phyloP scores from a whole-genome alignment of 495 filamentous ascomycete genomes.

The Tuber umbilicatum region DNA sequence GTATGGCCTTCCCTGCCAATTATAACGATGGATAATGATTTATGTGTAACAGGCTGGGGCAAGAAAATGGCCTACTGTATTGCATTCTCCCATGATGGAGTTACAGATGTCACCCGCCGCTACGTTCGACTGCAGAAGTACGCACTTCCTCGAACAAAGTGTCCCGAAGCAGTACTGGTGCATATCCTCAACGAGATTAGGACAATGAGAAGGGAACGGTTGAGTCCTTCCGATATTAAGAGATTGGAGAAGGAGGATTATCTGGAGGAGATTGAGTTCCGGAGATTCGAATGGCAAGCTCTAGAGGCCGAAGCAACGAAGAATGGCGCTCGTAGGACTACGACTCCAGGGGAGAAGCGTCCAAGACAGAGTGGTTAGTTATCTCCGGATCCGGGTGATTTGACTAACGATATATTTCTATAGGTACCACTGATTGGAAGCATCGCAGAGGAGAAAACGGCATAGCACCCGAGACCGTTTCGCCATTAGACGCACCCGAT shows the following conservation, averaged over 20 bases:
- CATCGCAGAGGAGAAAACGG: conserved; percentile 34
- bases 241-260: conserved; percentile 82
- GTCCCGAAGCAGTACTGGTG: conserved; percentile 80
- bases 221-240: conserved; percentile 71
- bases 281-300: conserved; percentile 13
- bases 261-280: conserved; percentile 77
- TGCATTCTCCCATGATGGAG: conserved; percentile 91
- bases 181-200: conserved; percentile 88
- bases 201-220: conserved; percentile 65
- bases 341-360: conserved; percentile 25
- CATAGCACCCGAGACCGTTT: conserved; percentile 11
- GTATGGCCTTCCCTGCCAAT: conserved; percentile 45
- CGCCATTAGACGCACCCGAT: conserved; percentile 33
- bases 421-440: conserved; percentile 37
- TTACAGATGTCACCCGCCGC: conserved; percentile 88
- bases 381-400: background rate
- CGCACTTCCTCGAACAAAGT: conserved; percentile 62
- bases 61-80: conserved; percentile 95
- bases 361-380: conserved; percentile 39
- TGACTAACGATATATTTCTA: conserved; percentile 19
- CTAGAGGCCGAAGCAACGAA: conserved; percentile 23
- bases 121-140: conserved; percentile 80
- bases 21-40: conserved; percentile 26
- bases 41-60: conserved; percentile 56
- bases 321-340: conserved; percentile 1